These are phyloP conservation scores for Hericium erinaceus DNA, from an alignment of 768 basidiomycete genomes.

Conservation along the genomic window DNA sequence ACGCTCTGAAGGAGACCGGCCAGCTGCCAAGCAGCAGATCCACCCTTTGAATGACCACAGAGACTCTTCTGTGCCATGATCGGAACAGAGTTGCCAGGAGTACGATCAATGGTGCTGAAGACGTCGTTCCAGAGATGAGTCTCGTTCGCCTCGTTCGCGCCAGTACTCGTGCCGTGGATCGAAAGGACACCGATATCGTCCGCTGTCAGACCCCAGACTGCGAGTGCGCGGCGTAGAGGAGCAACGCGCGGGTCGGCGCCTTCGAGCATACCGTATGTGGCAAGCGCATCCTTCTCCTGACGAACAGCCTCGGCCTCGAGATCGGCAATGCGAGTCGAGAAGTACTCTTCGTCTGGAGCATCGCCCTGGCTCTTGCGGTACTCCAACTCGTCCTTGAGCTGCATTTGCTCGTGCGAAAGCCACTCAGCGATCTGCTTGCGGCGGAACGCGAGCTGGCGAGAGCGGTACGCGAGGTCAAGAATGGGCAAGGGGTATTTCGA, in stretches of 20 bases:
- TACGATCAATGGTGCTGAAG: constrained; percentile 80
- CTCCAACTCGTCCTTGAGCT: constrained; percentile 74
- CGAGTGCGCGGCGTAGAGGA: constrained; percentile 90
- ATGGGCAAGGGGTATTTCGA: constrained; percentile 71
- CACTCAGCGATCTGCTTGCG: constrained; percentile 92
- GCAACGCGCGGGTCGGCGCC: constrained; percentile 78
- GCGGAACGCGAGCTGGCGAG: constrained; percentile 92
- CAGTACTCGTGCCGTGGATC: constrained; percentile 84
- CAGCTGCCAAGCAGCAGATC: constrained; percentile 97
- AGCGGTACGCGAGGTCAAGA: constrained; percentile 80
- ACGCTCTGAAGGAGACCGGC: constrained; percentile 85
- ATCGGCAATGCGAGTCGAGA: constrained; percentile 67
- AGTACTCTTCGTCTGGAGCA: constrained; percentile 51
- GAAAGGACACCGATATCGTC: constrained; percentile 90
- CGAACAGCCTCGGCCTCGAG: constrained; percentile 85
- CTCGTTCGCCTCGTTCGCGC: constrained; percentile 95
- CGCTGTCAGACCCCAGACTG: constrained; percentile 91
- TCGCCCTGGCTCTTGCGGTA: constrained; percentile 46
- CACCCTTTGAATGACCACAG: constrained; percentile 96
- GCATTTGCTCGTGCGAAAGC: constrained; percentile 80
- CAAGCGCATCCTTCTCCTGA: constrained; percentile 91
- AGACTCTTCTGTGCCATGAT: constrained; percentile 97
- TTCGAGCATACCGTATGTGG: constrained; percentile 92
- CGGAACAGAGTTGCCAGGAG: constrained; percentile 93
- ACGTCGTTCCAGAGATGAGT: constrained; percentile 95